Evolutionary conservation across 345 rosid genomes (phyloP), one percentile per base, ranked within the genome.

Genomic region (Angophora floribunda): DNA sequence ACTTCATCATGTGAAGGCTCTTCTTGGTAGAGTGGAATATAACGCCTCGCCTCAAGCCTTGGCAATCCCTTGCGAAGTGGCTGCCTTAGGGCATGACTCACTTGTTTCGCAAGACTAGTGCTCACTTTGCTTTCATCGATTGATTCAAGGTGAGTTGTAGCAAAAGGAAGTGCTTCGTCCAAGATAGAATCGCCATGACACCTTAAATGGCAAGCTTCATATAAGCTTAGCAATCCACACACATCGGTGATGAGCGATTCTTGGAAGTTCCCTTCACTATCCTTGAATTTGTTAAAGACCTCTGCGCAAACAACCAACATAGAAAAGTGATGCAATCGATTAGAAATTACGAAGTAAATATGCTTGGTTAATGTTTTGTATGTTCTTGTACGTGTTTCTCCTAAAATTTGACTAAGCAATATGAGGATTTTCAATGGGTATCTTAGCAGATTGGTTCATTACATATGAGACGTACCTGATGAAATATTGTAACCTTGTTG

Each of bases 81-180:
- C 19, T 86, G 86, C 88, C 55, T 89, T 52, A 87, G 36, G 52
- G 87, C 89, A 44, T 87, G 87, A 1, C 9, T 85, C n/a, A 87
- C 90, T 59, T 50, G 53, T 21, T 51, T 52, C 6, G 82, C 61
- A 19, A 87, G 51, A 84, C 10, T 30, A 82, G 55, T 16, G 32
- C 52, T n/a, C 21, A 41, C 50, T 80, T 59, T 51, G 12, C 86
- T 53, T 61, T 63, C 65, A 2, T 87, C 49, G 7, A 89, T 24
- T 1, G 88, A 85, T 28, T 51, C 44, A 16, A 86, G 89, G 52
- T 59, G 87, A 78, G 86, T 16, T 7, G 41, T 82, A 51, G 86
- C 85, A 86, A 89, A 91, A 85, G 6, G 70, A 21, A 87, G 86
- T 4, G 90, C 92, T 70, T 89, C 89, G 10, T 89, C 91, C 10